A percentile compares a stretch with the other conserved stretches of the same genome.
Evolutionary conservation across 495 filamentous ascomycete genomes (phyloP).

Genomic region (Letharia lupina): DNA sequence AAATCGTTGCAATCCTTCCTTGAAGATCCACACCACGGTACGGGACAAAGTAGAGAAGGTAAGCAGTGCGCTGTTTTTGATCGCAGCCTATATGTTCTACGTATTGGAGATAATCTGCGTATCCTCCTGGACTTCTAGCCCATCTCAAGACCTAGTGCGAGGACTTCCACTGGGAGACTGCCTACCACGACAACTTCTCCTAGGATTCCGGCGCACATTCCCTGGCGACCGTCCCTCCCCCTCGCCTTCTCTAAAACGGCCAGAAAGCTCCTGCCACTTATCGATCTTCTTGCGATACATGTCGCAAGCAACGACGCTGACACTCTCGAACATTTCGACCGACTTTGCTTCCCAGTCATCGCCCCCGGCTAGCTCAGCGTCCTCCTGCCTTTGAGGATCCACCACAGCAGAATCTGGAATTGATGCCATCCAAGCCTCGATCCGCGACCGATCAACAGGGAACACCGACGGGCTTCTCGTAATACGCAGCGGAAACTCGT

Average conservation of each 20-base stretch:
- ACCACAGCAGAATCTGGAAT: not conserved
- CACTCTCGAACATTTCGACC: constrained; percentile 2
- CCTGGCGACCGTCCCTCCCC: not conserved
- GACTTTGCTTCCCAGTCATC: constrained; percentile 9
- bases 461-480: not conserved
- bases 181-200: not conserved
- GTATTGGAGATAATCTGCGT: too few species aligned
- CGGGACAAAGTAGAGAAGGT: too few species aligned
- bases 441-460: not conserved
- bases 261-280: not conserved
- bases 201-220: not conserved
- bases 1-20: too few species aligned
- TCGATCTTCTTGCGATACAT: constrained; percentile 9
- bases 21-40: too few species aligned
- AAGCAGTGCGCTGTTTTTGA: too few species aligned
- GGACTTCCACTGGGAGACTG: not conserved
- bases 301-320: constrained; percentile 1
- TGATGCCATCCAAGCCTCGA: not conserved
- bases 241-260: not conserved
- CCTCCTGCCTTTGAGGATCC: not conserved
- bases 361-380: not conserved
- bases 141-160: not conserved
- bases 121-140: too few species aligned
- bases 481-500: not conserved
- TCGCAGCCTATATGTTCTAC: too few species aligned